Percentiles rank a stretch among this genome's conserved stretches.
phyloP scores from a whole-genome alignment of 306 rosid species.

The Lathyrus oleraceus region DNA sequence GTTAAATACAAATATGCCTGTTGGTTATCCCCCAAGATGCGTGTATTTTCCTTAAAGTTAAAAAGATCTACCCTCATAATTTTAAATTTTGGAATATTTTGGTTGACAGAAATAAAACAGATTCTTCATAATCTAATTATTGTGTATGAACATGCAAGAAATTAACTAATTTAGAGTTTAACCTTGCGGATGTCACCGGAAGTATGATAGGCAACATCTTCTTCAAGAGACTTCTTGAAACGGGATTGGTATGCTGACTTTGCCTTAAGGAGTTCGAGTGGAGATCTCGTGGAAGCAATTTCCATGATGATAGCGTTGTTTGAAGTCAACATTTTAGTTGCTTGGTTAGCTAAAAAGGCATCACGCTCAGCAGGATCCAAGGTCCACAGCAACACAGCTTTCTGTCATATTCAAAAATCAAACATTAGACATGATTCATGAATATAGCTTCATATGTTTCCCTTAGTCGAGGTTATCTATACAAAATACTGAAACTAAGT shows the following conservation, averaged over 20 bases:
- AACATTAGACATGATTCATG: constrained; percentile 5
- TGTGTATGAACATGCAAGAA: not conserved
- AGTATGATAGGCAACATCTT: constrained; percentile 68
- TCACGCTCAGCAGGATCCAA: constrained; percentile 75
- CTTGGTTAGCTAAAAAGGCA: constrained; percentile 61
- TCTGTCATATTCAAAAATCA: constrained; percentile 35
- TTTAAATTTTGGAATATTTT: not conserved
- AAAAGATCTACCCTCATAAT: not conserved
- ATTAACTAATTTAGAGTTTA: constrained; percentile 10
- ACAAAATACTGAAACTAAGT: constrained; percentile 14
- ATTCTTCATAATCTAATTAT: not conserved
- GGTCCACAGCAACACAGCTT: constrained; percentile 48
- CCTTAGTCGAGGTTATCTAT: constrained; percentile 15
- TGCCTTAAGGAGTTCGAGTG: constrained; percentile 53
- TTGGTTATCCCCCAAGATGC: constrained; percentile 5
- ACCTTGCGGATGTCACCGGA: constrained; percentile 71
- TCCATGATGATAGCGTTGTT: constrained; percentile 52
- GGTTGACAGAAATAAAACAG: constrained; percentile 5
- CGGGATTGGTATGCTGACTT: constrained; percentile 69
- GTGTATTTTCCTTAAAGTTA: constrained; percentile 12
- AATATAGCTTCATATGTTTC: constrained; percentile 18
- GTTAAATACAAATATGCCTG: not conserved
- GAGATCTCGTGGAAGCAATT: constrained; percentile 63
- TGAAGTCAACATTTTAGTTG: constrained; percentile 46
- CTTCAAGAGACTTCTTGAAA: constrained; percentile 64